Evolutionary conservation across 2,329 filamentous ascomycete species (phyloP), one percentile per base, ranked within the genome.

Genomic region (Thelonectria rubi): DNA sequence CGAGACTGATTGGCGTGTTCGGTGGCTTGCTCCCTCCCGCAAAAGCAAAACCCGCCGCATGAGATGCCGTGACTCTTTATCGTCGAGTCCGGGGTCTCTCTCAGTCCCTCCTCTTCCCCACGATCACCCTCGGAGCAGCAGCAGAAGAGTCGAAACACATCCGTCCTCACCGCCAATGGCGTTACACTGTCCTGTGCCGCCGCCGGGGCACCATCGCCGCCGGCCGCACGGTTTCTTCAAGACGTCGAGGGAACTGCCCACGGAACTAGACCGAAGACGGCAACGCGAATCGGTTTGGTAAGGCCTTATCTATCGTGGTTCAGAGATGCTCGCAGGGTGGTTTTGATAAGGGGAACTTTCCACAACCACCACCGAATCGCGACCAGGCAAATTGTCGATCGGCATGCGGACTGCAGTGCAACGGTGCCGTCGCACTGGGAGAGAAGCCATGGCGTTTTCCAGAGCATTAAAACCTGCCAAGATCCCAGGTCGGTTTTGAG

Each of bases 261-360:
- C 55, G 47, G 55, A 34, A 17, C 47, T 46, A 37, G 26, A n/a
- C 55, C 55, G 5, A 39, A 57, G 37, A 15, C 26, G 17, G 39
- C 4, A 26, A 32, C 46, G 55, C 37, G 17, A 32, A 32, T 57
- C 21, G 37, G 46, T 32, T 37, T n/a, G 17, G 18, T 11, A 37
- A 14, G 20, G 39, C 47, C 12, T 51, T 57, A 50, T 57, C 53
- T 48, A 3, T 34, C 17, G 20, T 26, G 43, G 43, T 17, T 18
- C 18, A 34, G 10, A 26, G 40, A 57, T 51, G 39, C 37, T 21
- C 20, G 46, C 37, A 24, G 34, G 34, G 34, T 37, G 34, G 11
- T 37, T 42, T 34, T 50, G 55, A 57, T 57, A 57, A 57, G 54
- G 15, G 17, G 17, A 47, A 15, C 12, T 34, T 50, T 47, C 21